These are phyloP conservation scores for Glycyrrhiza uralensis DNA, from an alignment of 306 rosid species.

Conservation along the genomic window DNA sequence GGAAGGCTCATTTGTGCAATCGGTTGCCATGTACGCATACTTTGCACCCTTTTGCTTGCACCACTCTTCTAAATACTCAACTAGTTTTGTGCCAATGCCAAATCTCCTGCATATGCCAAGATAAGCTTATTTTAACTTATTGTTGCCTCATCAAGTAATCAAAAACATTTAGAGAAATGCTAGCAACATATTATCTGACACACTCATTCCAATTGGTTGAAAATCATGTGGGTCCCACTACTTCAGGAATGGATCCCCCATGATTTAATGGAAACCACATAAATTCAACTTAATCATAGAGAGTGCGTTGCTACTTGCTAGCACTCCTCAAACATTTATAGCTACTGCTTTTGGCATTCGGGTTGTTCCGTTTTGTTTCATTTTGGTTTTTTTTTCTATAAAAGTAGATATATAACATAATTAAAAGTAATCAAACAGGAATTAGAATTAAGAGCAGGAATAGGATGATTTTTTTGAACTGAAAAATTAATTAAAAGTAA, in stretches of 20 bases:
- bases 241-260: no score
- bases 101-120: constrained; percentile 62
- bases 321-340: constrained; percentile 17
- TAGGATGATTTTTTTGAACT: constrained; percentile 17
- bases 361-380: neutral
- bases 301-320: no score
- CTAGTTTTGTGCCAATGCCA: constrained; percentile 80
- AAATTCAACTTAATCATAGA: no score
- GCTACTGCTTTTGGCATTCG: neutral
- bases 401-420: neutral
- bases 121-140: constrained; percentile 3
- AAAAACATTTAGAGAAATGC: no score
- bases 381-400: neutral
- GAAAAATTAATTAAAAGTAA: constrained; percentile 12
- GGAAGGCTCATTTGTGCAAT: constrained; percentile 81
- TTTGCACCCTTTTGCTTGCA: constrained; percentile 73
- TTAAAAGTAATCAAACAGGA: constrained; percentile 7
- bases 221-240: no score
- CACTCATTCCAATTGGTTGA: no score
- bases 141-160: constrained; percentile 19
- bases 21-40: constrained; percentile 85
- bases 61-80: constrained; percentile 70
- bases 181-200: no score
- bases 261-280: no score
- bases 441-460: constrained; percentile 30